Evolutionary conservation across 305 asterid genomes (phyloP), one percentile per base, ranked within the genome.

Genomic region (Fraxinus ornus): DNA sequence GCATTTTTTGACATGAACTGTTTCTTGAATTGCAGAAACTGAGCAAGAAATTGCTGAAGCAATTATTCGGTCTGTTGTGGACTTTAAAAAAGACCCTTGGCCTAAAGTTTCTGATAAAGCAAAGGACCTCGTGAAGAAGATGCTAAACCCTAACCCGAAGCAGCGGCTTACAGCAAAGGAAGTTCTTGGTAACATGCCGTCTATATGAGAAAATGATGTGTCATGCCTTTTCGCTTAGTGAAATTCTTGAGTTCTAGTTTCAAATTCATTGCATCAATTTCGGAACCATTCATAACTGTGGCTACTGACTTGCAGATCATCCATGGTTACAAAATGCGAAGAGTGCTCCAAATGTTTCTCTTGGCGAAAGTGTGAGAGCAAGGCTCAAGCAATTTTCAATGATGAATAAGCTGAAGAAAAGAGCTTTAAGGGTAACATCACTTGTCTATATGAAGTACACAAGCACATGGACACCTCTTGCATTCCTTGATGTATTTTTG

Each of bases 41-140:
- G 95, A 91, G 74, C 95, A 91, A 89, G 95, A 93, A 21, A 90
- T 91, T 44, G 95, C 95, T n/a, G 89, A 84, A 82, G 88, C 95
- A 5, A 91, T 91, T 77, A 88, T 91, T 81, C 92, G 92, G 41
- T 91, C 93, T 12, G 85, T 73, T 28, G 91, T 91, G 83, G 88
- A 90, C 52, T 87, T 91, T 81, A 89, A 78, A 85, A 87, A 90
- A 78, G 95, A 91, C 64, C 95, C 95, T 28, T 91, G 95, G 95
- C 95, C 95, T 7, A 90, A 84, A 87, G 89, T 91, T 80, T 91
- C 95, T 2, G 95, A 91, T 84, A 91, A 75, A 86, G 95, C 95
- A 70, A 91, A 91, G 77, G 95, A 91, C 77, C 85, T 91, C 60
- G 95, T 91, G 47, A 91, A 85, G 87, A 91, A 91, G 84, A 91